These are phyloP conservation scores for Scenedesmus sp. DNA, from an alignment of 163 green algal species.

Conservation along the genomic window DNA sequence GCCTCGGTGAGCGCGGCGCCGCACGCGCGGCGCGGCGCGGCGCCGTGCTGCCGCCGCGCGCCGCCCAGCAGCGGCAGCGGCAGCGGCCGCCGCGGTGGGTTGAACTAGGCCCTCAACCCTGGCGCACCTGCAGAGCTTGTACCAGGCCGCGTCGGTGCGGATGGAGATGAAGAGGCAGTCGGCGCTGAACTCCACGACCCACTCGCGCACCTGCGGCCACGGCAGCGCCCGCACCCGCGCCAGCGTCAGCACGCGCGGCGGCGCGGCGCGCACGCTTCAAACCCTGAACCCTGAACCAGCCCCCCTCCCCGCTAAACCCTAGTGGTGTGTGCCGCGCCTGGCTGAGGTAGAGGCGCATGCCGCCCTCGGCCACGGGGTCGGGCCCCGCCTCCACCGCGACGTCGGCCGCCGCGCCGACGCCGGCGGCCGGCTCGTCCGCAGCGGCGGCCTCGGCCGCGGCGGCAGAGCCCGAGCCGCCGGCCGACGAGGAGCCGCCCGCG, in stretches of 20 bases:
- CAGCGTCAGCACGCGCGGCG: too few species aligned
- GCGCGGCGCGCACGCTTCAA: too few species aligned
- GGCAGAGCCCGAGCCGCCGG: neutral
- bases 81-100: neutral
- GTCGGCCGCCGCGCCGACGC: neutral
- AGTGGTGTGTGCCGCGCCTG: too few species aligned
- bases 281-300: neutral
- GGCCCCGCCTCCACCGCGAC: constrained; percentile 3
- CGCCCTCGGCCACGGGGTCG: constrained; percentile 42
- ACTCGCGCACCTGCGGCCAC: constrained; percentile 94
- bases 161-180: constrained; percentile 94
- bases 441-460: neutral
- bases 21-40: too few species aligned
- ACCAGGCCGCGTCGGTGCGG: constrained; percentile 93
- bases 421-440: neutral
- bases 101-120: neutral
- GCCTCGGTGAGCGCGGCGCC: neutral
- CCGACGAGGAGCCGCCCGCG: neutral
- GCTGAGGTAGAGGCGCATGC: constrained; percentile 87
- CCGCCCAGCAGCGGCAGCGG: neutral
- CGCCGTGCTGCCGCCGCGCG: neutral
- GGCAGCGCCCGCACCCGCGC: too few species aligned
- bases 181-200: constrained; percentile 86
- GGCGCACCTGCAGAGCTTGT: constrained; percentile 77
- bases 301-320: too few species aligned